These are phyloP conservation scores for Diaporthe australafricana DNA, from an alignment of 2,329 filamentous ascomycete species.

Conservation along the genomic window DNA sequence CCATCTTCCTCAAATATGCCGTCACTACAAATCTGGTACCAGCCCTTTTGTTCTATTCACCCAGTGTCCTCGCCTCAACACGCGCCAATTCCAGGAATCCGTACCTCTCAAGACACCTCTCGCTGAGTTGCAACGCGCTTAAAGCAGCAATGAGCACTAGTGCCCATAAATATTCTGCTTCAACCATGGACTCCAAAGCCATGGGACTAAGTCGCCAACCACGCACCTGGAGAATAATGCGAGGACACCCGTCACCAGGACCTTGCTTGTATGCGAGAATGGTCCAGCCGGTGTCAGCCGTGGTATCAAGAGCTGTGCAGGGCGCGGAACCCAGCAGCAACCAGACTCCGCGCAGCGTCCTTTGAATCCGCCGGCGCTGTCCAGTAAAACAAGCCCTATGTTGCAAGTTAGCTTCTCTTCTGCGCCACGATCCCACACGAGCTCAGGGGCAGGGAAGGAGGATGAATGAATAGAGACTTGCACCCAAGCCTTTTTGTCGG, in stretches of 20 bases:
- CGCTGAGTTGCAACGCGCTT: background rate
- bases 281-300: too few species aligned
- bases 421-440: too few species aligned
- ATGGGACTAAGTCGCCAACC: background rate
- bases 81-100: background rate
- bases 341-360: constrained; percentile 67
- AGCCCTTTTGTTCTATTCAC: background rate
- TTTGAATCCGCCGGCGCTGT: constrained; percentile 78
- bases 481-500: constrained; percentile 76
- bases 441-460: background rate
- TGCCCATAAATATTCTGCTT: background rate
- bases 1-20: background rate
- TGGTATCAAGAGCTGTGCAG: constrained; percentile 59
- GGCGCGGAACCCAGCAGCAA: constrained; percentile 69
- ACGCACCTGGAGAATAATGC: too few species aligned
- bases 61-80: background rate
- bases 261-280: background rate
- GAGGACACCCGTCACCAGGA: background rate
- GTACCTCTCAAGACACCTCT: background rate
- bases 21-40: background rate
- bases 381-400: constrained; percentile 85
- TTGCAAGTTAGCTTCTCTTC: background rate
- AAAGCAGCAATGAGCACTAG: background rate
- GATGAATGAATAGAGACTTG: constrained; percentile 50
- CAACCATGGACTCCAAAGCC: background rate